Conservation (phyloP, 2,329 filamentous ascomycete genomes). For the Fusarium ambrosium region DNA sequence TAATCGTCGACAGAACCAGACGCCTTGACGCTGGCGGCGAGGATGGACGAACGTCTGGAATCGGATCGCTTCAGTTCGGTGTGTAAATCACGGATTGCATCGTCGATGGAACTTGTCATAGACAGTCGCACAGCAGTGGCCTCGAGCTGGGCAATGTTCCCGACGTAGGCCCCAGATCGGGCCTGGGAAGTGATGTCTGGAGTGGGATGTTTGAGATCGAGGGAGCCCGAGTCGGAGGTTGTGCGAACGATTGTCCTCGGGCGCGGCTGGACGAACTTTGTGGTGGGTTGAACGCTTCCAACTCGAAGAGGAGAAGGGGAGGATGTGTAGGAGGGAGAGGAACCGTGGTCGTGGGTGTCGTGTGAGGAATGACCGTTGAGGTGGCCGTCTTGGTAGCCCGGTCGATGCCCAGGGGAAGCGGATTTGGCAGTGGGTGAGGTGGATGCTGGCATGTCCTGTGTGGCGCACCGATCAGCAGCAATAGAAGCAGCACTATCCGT, state of each 20-base stretch:
- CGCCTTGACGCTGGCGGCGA: constrained; percentile 61
- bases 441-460: constrained; percentile 35
- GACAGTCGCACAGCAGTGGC: constrained; percentile 81
- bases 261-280: constrained; percentile 55
- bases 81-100: constrained; percentile 81
- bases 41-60: constrained; percentile 74
- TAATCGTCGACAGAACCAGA: constrained; percentile 51
- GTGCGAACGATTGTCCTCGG: constrained; percentile 64
- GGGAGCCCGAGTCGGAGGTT: constrained; percentile 58
- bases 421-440: constrained; percentile 33
- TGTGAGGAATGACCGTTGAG: constrained; percentile 38
- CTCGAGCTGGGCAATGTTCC: constrained; percentile 81
- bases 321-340: constrained; percentile 25
- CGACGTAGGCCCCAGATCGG: constrained; percentile 71
- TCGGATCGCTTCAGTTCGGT: constrained; percentile 78
- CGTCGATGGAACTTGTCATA: constrained; percentile 80
- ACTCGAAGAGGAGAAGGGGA: constrained; percentile 51
- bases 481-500: constrained; percentile 18
- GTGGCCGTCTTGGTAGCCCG: constrained; percentile 24
- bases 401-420: constrained; percentile 43
- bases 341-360: constrained; percentile 29
- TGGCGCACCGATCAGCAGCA: constrained; percentile 35
- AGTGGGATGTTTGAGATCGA: constrained; percentile 68
- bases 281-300: constrained; percentile 61
- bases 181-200: constrained; percentile 69